Percentiles rank a stretch among this genome's conserved stretches.
Evolutionary conservation across 2,329 filamentous ascomycete genomes (phyloP).

Genomic region (Ophiostoma perfectum): DNA sequence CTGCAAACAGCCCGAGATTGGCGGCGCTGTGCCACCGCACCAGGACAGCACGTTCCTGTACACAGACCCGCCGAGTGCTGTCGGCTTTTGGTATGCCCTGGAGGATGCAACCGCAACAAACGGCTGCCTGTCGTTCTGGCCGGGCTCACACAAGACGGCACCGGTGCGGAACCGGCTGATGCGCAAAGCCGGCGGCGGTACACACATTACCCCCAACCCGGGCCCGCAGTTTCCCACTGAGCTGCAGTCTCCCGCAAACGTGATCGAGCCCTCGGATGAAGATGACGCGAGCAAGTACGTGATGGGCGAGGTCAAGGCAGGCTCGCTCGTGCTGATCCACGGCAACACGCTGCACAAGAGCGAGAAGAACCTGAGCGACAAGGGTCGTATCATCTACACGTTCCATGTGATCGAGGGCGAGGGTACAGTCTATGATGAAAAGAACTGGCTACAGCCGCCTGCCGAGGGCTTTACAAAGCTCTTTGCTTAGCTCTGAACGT

Average conservation of each 20-base stretch:
- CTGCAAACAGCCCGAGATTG: constrained; percentile 96
- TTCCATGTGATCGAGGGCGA: constrained; percentile 88
- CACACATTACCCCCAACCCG: constrained; percentile 65
- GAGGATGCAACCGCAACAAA: constrained; percentile 86
- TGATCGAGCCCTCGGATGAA: constrained; percentile 29
- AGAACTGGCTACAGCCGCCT: constrained; percentile 91
- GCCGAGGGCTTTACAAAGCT: constrained; percentile 70
- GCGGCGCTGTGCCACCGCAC: constrained; percentile 82
- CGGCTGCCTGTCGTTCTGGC: constrained; percentile 81
- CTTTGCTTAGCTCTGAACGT: constrained; percentile 31
- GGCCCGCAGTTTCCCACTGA: constrained; percentile 55
- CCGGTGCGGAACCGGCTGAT: constrained; percentile 71
- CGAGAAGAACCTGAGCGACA: constrained; percentile 79
- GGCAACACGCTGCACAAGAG: constrained; percentile 95
- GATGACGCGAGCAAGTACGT: constrained; percentile 58
- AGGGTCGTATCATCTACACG: constrained; percentile 91
- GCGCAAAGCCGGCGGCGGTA: constrained; percentile 48
- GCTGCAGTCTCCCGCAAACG: constrained; percentile 39
- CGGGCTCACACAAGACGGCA: constrained; percentile 69
- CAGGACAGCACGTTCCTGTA: constrained; percentile 92
- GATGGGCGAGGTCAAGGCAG: constrained; percentile 82
- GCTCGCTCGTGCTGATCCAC: constrained; percentile 87
- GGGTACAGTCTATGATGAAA: constrained; percentile 66
- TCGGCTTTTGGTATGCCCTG: constrained; percentile 96
- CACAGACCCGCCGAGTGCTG: constrained; percentile 78